Evolutionary conservation across 192 early-diverging fungal species (phyloP), one percentile per base, ranked within the genome.

Genomic region (Coemansia biformis): DNA sequence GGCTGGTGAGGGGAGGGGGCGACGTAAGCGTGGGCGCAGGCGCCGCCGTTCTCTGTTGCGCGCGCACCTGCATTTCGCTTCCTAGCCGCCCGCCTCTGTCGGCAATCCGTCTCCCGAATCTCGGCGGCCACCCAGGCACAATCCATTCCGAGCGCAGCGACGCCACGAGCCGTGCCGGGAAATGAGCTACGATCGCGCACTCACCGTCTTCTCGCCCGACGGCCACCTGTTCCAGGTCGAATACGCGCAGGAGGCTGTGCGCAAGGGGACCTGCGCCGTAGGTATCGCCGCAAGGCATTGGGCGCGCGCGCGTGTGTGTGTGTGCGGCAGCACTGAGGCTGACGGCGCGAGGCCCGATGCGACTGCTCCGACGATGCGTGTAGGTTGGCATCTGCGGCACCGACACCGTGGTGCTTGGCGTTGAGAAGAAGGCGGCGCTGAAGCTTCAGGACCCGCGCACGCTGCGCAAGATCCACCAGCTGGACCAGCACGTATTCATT

Each of bases 221-320:
- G 96, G 96, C 21, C 93, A 94, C 65, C 73, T 99, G 51, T 99
- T 99, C 77, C 96, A 99, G 84, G 96, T 99, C 61, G 93, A 99
- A 73, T 99, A 99, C 63, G 95, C 96, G 50, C 81, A 91, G 47
- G 96, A 96, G 63, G 93, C 96, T 23, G 93, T 99, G 40, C 80
- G 92, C 51, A 95, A 92, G 70, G 96, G 93, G 49, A 99, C 90
- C 29, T 94, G 92, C 68, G 92, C 89, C 43, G 92, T 96, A 87
- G 78, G 84, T 82, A 48, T n/a, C n/a, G n/a, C n/a, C n/a, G n/a
- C n/a, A n/a, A n/a, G n/a, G n/a, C n/a, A n/a, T n/a, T n/a, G n/a
- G n/a, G n/a, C n/a, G n/a, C n/a, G n/a, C n/a, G n/a, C n/a, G n/a
- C n/a, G n/a, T n/a, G n/a, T n/a, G n/a, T n/a, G n/a, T n/a, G n/a